These are phyloP conservation scores for Eutrema japonicum DNA, from an alignment of 345 rosid genomes.

Conservation along the genomic window DNA sequence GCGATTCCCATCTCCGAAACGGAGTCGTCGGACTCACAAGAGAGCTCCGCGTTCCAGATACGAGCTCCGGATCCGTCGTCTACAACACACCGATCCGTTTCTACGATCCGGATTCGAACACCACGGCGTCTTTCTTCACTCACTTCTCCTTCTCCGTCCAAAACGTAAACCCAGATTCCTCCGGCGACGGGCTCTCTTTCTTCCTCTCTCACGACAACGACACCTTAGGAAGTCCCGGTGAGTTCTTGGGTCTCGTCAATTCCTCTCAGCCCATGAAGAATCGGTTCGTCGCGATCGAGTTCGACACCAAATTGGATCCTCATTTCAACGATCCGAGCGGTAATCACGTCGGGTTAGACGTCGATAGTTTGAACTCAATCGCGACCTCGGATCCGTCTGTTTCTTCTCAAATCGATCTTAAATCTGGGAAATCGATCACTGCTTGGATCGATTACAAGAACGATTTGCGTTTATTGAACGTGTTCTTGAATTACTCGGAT, in stretches of 20 bases:
- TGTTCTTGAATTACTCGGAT: conserved; percentile 67
- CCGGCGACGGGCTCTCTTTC: conserved; percentile 85
- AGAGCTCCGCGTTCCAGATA: conserved; percentile 78
- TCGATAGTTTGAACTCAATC: conserved; percentile 70
- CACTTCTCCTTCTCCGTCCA: conserved; percentile 73
- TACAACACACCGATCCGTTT: conserved; percentile 74
- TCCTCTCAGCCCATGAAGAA: conserved; percentile 74
- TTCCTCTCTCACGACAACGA: conserved; percentile 78
- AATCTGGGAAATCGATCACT: conserved; percentile 71
- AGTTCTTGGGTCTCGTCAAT: conserved; percentile 80
- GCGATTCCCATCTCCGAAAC: conserved; percentile 78
- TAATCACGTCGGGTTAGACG: conserved; percentile 80
- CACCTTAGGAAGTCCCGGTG: conserved; percentile 79
- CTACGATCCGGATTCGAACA: conserved; percentile 69
- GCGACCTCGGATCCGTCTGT: conserved; percentile 57
- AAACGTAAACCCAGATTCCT: conserved; percentile 64
- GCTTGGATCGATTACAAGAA: conserved; percentile 93
- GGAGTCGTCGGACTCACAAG: conserved; percentile 87
- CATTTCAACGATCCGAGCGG: conserved; percentile 69
- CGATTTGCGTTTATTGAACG: conserved; percentile 57
- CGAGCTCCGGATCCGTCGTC: conserved; percentile 78
- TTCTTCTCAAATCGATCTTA: conserved; percentile 60
- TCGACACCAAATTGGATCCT: conserved; percentile 73
- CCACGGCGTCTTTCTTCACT: conserved; percentile 82
- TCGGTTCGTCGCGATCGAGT: conserved; percentile 81